Conservation (phyloP, 2,329 filamentous ascomycete species). For the Ceratocystis cacaofunesta region DNA sequence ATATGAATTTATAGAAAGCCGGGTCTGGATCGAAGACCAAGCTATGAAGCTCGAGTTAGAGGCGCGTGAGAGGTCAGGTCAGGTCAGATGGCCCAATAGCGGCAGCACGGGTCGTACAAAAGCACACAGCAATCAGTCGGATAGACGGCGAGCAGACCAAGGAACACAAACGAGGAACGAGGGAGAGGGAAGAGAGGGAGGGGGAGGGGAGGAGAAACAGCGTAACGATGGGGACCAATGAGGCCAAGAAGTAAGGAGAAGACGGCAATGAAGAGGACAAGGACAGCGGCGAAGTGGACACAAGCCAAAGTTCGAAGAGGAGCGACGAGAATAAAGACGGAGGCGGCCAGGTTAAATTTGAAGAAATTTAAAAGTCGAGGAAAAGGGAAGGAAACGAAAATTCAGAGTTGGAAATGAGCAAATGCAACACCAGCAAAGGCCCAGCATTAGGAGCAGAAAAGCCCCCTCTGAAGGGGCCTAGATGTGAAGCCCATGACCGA, state of each 20-base stretch:
- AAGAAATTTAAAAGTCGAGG: not conserved
- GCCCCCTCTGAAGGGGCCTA: too few relatives aligned
- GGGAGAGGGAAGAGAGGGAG: not conserved
- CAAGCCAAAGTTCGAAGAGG: too few relatives aligned
- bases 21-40: too few relatives aligned
- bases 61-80: too few relatives aligned
- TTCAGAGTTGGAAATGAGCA: not conserved
- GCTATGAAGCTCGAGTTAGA: too few relatives aligned
- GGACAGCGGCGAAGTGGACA: not conserved
- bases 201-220: not conserved
- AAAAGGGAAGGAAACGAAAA: not conserved
- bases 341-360: not conserved
- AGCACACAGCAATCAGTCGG: too few relatives aligned
- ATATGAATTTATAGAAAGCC: too few relatives aligned
- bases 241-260: not conserved
- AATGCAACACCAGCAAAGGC: not conserved
- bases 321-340: not conserved
- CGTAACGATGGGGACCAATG: not conserved
- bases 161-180: not conserved
- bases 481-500: too few relatives aligned
- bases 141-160: too few relatives aligned
- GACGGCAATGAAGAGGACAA: not conserved
- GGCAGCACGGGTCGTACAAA: too few relatives aligned
- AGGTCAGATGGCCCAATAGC: too few relatives aligned
- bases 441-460: not conserved